phyloP scores from a whole-genome alignment of 768 basidiomycete species.

The Termitomyces sp. region DNA sequence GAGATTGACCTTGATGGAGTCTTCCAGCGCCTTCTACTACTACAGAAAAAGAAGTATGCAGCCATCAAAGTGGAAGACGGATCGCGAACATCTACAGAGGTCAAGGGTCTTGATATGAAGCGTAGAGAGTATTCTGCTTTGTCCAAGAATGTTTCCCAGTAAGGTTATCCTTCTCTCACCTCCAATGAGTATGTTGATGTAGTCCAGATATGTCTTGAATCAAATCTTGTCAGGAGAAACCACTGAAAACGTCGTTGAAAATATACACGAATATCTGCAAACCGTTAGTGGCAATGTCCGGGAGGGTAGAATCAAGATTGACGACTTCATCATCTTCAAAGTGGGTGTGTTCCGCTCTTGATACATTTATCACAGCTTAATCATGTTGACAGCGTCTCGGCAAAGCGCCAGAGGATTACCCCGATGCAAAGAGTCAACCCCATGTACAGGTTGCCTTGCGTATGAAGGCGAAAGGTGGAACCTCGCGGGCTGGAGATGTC shows the following conservation, averaged over 20 bases:
- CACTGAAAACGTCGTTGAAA: constrained; percentile 83
- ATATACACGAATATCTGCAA: constrained; percentile 87
- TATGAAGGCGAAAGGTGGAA: constrained; percentile 79
- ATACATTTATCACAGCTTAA: background rate
- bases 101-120: constrained; percentile 99
- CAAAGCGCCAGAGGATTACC: constrained; percentile 96
- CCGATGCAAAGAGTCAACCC: constrained; percentile 90
- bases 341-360: constrained; percentile 31
- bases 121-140: constrained; percentile 90
- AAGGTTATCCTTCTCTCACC: constrained; percentile 23
- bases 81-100: constrained; percentile 69
- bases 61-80: constrained; percentile 92
- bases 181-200: background rate
- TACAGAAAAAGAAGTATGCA: constrained; percentile 99
- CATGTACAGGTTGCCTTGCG: constrained; percentile 95
- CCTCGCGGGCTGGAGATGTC: constrained; percentile 84
- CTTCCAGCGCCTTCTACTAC: constrained; percentile 84
- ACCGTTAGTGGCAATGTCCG: constrained; percentile 75
- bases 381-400: constrained; percentile 66
- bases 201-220: constrained; percentile 76
- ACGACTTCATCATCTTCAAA: constrained; percentile 95
- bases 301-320: constrained; percentile 71
- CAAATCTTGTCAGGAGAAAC: constrained; percentile 88
- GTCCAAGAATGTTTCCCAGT: constrained; percentile 93
- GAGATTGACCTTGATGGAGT: constrained; percentile 96